Evolutionary conservation across 768 basidiomycete species (phyloP).

Genomic region (Russula foetens): DNA sequence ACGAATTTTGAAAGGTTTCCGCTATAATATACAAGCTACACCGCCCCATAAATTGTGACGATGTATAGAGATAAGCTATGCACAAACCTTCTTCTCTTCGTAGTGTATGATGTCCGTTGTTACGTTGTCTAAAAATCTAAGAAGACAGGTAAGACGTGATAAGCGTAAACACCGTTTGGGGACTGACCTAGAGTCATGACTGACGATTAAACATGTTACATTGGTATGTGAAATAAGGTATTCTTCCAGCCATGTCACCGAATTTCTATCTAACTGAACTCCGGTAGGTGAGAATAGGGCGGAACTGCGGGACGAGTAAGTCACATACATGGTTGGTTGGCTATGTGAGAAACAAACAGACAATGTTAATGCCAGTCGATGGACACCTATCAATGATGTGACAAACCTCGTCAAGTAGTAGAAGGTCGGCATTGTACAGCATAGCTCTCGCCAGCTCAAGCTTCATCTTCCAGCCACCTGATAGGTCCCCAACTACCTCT

Average conservation of each 20-base stretch:
- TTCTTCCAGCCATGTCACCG: constrained; percentile 87
- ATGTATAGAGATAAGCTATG: constrained; percentile 14
- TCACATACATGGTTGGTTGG: constrained; percentile 83
- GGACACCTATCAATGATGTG: not conserved
- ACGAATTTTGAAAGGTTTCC: constrained; percentile 92
- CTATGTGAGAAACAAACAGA: constrained; percentile 60
- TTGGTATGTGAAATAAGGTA: constrained; percentile 77
- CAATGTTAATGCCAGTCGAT: constrained; percentile 16
- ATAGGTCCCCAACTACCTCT: constrained; percentile 81
- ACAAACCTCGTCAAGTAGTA: constrained; percentile 74
- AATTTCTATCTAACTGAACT: constrained; percentile 63
- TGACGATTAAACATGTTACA: constrained; percentile 87
- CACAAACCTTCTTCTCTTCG: constrained; percentile 76
- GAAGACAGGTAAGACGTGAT: constrained; percentile 1
- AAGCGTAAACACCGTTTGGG: not conserved
- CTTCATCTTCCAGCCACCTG: constrained; percentile 99
- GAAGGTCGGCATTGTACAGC: constrained; percentile 87
- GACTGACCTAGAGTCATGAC: constrained; percentile 91
- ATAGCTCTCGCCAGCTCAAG: constrained; percentile 93
- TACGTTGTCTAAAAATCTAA: constrained; percentile 86
- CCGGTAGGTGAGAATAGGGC: constrained; percentile 12
- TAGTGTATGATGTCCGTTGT: constrained; percentile 98
- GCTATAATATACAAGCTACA: constrained; percentile 82
- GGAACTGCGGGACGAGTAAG: constrained; percentile 18
- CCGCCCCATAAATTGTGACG: not conserved